Evolutionary conservation across 2,329 filamentous ascomycete species (phyloP).

Genomic region (Alternaria atra): DNA sequence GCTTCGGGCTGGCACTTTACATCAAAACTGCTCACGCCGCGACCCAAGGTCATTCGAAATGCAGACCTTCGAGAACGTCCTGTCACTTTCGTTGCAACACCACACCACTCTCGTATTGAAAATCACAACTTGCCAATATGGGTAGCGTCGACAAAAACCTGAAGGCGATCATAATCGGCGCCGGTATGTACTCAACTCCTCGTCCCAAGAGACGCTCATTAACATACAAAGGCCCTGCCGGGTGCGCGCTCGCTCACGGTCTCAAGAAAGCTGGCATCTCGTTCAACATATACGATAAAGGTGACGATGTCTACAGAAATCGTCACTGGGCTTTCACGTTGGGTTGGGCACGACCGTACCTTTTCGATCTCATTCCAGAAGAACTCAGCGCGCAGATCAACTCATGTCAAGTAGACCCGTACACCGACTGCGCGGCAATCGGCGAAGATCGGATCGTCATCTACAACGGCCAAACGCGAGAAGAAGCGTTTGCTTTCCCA

Average conservation of each 20-base stretch:
- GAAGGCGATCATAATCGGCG: constrained; percentile 38
- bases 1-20: background rate
- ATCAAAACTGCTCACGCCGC: background rate
- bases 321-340: constrained; percentile 52
- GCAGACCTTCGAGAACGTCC: background rate
- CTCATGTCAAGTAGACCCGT: constrained; percentile 46
- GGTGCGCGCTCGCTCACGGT: constrained; percentile 54
- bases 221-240: constrained; percentile 49
- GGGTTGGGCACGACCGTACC: constrained; percentile 46
- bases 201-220: background rate
- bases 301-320: constrained; percentile 35
- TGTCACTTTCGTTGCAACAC: background rate
- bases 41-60: background rate
- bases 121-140: background rate
- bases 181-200: constrained; percentile 18
- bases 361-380: constrained; percentile 43
- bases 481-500: constrained; percentile 47
- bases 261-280: constrained; percentile 49
- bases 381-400: constrained; percentile 37
- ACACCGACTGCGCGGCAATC: constrained; percentile 38
- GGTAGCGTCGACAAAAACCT: constrained; percentile 12
- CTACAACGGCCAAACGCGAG: constrained; percentile 46
- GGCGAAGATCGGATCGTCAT: constrained; percentile 44
- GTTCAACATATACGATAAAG: constrained; percentile 42
- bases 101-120: background rate